Evolutionary conservation across 148 eudicot species (phyloP).

Genomic region (Amaranthus palmeri): DNA sequence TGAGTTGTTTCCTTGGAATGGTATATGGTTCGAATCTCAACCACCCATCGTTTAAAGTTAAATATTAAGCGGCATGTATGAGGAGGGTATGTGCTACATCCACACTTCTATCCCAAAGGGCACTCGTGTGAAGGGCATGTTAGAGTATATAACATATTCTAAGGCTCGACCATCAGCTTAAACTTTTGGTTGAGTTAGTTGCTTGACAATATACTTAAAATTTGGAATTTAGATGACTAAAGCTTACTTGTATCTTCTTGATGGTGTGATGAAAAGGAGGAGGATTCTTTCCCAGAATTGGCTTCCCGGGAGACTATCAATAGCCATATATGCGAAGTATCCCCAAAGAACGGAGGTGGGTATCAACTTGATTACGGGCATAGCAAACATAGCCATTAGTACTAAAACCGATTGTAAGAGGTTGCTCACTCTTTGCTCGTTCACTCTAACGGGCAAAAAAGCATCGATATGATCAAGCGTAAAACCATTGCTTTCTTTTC

Average conservation of each 20-base stretch:
- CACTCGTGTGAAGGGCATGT: too few relatives aligned
- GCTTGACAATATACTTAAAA: too few relatives aligned
- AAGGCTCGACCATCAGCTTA: too few relatives aligned
- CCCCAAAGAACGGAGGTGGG: constrained; percentile 97
- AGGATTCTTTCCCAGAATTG: constrained; percentile 81
- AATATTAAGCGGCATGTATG: too few relatives aligned
- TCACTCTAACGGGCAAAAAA: constrained; percentile 73
- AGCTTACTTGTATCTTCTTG: constrained; percentile 68
- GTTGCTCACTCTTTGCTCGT: constrained; percentile 81
- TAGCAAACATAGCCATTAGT: constrained; percentile 44
- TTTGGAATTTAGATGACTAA: too few relatives aligned
- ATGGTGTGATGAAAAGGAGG: constrained; percentile 60
- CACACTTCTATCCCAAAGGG: too few relatives aligned
- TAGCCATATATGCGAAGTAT: constrained; percentile 84
- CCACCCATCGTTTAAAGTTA: too few relatives aligned
- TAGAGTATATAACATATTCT: too few relatives aligned
- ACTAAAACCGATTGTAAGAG: constrained; percentile 65
- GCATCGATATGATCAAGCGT: constrained; percentile 64
- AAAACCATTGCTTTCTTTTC: constrained; percentile 29
- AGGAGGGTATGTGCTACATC: too few relatives aligned
- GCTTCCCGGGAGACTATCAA: constrained; percentile 84
- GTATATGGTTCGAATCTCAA: too few relatives aligned
- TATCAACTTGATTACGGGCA: constrained; percentile 66
- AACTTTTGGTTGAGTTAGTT: too few relatives aligned
- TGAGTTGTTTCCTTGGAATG: too few relatives aligned